Base-by-base conservation (phyloP, 1,284 basidiomycete species). In the Boletus albobrunnescens region DNA sequence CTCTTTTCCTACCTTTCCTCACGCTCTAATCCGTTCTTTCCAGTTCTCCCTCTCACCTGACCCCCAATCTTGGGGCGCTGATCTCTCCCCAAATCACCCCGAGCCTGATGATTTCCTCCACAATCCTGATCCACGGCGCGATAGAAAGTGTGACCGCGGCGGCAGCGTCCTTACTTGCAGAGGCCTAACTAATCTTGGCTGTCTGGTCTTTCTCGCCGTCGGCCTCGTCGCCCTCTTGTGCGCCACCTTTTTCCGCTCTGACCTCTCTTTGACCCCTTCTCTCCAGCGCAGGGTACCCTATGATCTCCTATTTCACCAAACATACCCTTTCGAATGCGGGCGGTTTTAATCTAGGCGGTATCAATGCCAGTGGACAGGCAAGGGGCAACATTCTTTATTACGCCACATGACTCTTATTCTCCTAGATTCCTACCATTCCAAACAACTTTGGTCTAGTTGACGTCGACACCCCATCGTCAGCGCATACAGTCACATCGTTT, bases 271-370 rank as follows among this genome's bases (percentile, higher is more conserved):
- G 23, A 52, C 33, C 26, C 35, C 17, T 37, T 33, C 30, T 33
- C 30, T 41, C 38, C 48, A 87, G 85, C 59, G 88, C 82, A 19
- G 91, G 87, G 23, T 94, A 89, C 61, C 92, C 92, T 13, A 68
- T 95, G 49, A 77, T 90, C 57, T 75, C 79, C 11, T 84, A 82
- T 61, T 82, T 88, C 59, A 81, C 76, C 4, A 65, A 69, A 32
- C 67, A 72, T 22, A 54, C 60, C 11, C 71, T 71, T 22, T 79
- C 80, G 2, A 75, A 67, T 3, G 64, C 76, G 10, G 85, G 84
- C 13, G 89, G 82, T 2, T 88, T 84, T 64, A 89, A 89, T 58
- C 58, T 91, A 17, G 91, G 90, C 24, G 89, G 91, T 4, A 86
- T 79, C 51, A 94, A 94, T 63, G 80, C 79, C 5, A 78, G 78